These are phyloP conservation scores for Coniochaeta pulveracea DNA, from an alignment of 2,329 filamentous ascomycete species.

Conservation along the genomic window DNA sequence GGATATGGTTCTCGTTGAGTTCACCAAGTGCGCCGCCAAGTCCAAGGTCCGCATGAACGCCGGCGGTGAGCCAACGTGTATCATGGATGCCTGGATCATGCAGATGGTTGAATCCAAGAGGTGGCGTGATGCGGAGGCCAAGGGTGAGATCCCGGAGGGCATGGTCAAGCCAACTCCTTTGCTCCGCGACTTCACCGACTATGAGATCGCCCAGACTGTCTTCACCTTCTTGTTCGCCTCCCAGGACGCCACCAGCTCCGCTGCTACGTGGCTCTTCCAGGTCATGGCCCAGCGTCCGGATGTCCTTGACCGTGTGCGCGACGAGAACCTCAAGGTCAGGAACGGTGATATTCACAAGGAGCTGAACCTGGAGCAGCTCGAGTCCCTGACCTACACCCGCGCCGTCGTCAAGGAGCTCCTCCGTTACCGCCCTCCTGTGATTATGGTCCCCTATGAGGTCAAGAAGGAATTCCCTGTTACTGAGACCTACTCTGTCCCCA, in stretches of 20 bases:
- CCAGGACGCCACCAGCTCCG: conserved; percentile 91
- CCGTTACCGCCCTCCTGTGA: conserved; percentile 87
- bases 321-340: conserved; percentile 73
- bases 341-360: conserved; percentile 61
- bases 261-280: conserved; percentile 92
- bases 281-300: conserved; percentile 90
- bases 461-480: conserved; percentile 95
- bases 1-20: conserved; percentile 83
- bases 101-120: conserved; percentile 75
- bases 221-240: conserved; percentile 97
- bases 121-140: conserved; percentile 69
- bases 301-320: conserved; percentile 75
- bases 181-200: conserved; percentile 78
- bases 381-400: conserved; percentile 80
- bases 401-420: conserved; percentile 86
- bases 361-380: conserved; percentile 75
- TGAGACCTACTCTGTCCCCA: conserved; percentile 79
- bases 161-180: conserved; percentile 73
- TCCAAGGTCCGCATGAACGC: conserved; percentile 85
- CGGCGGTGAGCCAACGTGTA: conserved; percentile 78
- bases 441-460: conserved; percentile 91
- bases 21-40: conserved; percentile 84
- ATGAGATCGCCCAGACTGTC: conserved; percentile 84
- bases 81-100: conserved; percentile 91
- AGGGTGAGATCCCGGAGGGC: conserved; percentile 55